Evolutionary conservation across 163 green algal genomes (phyloP).

Genomic region (Chlamydomonas reinhardtii): DNA sequence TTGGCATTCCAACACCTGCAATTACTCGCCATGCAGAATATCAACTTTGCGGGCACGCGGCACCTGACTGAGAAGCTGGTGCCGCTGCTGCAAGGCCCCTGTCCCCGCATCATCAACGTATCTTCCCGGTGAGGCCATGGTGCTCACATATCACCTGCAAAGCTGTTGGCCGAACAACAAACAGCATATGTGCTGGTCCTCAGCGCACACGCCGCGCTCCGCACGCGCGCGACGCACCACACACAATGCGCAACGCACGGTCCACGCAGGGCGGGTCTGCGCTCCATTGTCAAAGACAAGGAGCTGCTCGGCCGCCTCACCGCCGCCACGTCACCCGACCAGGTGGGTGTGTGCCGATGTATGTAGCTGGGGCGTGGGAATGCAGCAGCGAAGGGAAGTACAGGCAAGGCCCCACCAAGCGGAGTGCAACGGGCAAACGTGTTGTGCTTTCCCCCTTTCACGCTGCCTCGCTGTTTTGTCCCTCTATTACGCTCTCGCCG

Average conservation of each 20-base stretch:
- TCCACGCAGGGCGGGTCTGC: slow-evolving; percentile 13
- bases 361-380: neutral
- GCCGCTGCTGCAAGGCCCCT: slow-evolving; percentile 57
- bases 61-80: slow-evolving; percentile 64
- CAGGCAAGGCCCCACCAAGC: too few species aligned
- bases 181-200: too few species aligned
- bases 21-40: neutral
- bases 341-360: neutral
- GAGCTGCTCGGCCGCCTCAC: slow-evolving; percentile 33
- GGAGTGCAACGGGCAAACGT: too few species aligned
- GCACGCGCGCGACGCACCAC: neutral
- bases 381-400: too few species aligned
- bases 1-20: too few species aligned
- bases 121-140: slow-evolving; percentile 42
- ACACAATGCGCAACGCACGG: neutral
- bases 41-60: slow-evolving; percentile 75
- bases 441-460: too few species aligned
- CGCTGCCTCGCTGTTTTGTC: too few species aligned
- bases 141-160: too few species aligned
- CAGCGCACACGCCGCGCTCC: too few species aligned
- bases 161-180: too few species aligned
- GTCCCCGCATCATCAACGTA: slow-evolving; percentile 58
- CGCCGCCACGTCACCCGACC: neutral
- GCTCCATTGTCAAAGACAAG: slow-evolving; percentile 10
- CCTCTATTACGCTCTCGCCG: too few species aligned